Percentiles rank a stretch among this genome's conserved stretches.
Evolutionary conservation across 805 yeast genomes (phyloP).

Genomic region (Yarrowia sp.): DNA sequence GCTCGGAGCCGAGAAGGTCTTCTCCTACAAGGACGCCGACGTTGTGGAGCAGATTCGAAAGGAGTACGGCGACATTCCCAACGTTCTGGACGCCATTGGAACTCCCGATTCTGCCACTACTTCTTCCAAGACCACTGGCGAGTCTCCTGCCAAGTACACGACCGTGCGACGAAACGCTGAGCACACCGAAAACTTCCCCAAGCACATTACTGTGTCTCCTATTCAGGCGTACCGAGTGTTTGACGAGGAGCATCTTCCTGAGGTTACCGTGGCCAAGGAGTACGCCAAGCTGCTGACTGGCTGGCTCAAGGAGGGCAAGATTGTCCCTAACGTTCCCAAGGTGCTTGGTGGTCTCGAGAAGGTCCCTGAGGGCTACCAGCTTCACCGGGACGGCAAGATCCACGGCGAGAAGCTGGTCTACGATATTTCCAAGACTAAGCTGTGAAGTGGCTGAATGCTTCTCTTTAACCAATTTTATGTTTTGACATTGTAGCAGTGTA

Average conservation of each 20-base stretch:
- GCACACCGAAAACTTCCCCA: constrained; percentile 17
- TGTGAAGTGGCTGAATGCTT: too few relatives aligned
- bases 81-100: constrained; percentile 18
- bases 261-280: constrained; percentile 12
- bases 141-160: constrained; percentile 6
- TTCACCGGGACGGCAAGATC: constrained; percentile 17
- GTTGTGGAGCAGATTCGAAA: constrained; percentile 19
- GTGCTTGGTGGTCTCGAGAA: constrained; percentile 13
- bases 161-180: constrained; percentile 16
- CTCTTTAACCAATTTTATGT: too few relatives aligned
- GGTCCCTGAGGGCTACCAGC: constrained; percentile 18
- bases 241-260: constrained; percentile 21
- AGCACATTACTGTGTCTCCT: constrained; percentile 13
- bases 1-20: constrained; percentile 19
- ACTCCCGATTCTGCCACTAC: constrained; percentile 14
- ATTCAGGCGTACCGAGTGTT: constrained; percentile 17
- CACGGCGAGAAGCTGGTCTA: constrained; percentile 22
- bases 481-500: too few relatives aligned
- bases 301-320: constrained; percentile 13
- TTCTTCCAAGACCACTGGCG: constrained; percentile 1
- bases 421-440: constrained; percentile 11
- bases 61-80: constrained; percentile 15
- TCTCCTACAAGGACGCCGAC: constrained; percentile 9
- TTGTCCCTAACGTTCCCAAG: constrained; percentile 17
- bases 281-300: constrained; percentile 2